These are phyloP conservation scores for Rhodamnia argentea DNA, from an alignment of 345 rosid genomes.

Conservation along the genomic window DNA sequence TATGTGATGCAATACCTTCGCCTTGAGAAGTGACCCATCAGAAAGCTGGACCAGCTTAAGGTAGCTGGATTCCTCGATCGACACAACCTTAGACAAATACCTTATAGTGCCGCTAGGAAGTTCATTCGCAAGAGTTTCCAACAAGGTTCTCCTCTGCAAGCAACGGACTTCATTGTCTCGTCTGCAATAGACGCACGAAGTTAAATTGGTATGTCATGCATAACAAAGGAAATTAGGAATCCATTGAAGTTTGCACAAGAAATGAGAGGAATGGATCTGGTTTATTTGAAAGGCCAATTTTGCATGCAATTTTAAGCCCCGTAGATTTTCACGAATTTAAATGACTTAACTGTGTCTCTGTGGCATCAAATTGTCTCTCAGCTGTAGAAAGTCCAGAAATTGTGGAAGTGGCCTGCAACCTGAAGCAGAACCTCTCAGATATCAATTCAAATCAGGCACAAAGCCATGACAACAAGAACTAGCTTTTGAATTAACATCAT, in stretches of 20 bases:
- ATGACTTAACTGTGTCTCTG: not conserved
- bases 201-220: not conserved
- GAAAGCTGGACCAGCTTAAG: constrained; percentile 45
- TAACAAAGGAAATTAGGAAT: not conserved
- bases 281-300: not conserved
- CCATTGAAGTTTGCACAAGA: not conserved
- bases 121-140: constrained; percentile 44
- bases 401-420: not conserved
- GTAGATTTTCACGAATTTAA: not conserved
- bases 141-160: constrained; percentile 32
- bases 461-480: not conserved
- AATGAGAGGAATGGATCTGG: not conserved
- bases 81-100: constrained; percentile 57
- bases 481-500: not conserved
- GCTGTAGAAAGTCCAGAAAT: not conserved
- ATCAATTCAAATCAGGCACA: not conserved
- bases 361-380: not conserved
- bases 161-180: constrained; percentile 43
- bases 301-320: not conserved
- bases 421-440: not conserved
- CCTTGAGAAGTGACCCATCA: constrained; percentile 43
- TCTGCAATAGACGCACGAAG: not conserved
- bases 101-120: constrained; percentile 52
- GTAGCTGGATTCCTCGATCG: constrained; percentile 39
- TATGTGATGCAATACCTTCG: constrained; percentile 33